These are phyloP conservation scores for Mycena albidolilacea DNA, from an alignment of 768 basidiomycete species.

Conservation along the genomic window DNA sequence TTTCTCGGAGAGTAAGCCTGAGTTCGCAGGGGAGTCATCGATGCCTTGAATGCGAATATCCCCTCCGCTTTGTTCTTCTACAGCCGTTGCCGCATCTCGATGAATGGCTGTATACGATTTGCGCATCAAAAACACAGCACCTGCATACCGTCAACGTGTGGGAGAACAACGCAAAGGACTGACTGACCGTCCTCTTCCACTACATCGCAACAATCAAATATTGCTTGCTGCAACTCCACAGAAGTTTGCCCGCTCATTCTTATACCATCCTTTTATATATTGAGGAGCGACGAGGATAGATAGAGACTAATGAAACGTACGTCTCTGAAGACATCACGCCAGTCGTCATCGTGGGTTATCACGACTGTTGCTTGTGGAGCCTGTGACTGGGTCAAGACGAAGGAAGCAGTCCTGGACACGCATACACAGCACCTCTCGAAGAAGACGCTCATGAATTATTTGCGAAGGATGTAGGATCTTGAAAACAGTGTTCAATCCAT, in stretches of 20 bases:
- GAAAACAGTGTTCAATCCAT: background rate
- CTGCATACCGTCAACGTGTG: background rate
- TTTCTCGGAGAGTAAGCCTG: too few species aligned
- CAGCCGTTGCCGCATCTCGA: background rate
- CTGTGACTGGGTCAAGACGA: background rate
- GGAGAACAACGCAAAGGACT: background rate
- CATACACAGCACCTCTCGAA: background rate
- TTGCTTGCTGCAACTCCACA: background rate
- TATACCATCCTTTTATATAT: background rate
- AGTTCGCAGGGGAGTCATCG: too few species aligned
- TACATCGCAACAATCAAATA: background rate
- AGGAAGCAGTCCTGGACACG: background rate
- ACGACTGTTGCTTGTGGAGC: background rate
- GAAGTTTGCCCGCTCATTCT: background rate
- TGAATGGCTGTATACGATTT: background rate
- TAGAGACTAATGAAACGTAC: background rate
- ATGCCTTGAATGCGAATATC: background rate
- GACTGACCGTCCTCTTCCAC: background rate
- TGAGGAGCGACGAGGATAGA: background rate
- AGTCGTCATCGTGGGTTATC: constrained; percentile 9
- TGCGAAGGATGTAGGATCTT: constrained; percentile 3
- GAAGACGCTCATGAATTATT: background rate
- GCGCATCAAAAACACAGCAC: background rate
- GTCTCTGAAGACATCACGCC: background rate
- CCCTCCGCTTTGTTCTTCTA: background rate